These are phyloP conservation scores for Meyerozyma elateridarum DNA, from an alignment of 1,139 yeast genomes.

Conservation along the genomic window DNA sequence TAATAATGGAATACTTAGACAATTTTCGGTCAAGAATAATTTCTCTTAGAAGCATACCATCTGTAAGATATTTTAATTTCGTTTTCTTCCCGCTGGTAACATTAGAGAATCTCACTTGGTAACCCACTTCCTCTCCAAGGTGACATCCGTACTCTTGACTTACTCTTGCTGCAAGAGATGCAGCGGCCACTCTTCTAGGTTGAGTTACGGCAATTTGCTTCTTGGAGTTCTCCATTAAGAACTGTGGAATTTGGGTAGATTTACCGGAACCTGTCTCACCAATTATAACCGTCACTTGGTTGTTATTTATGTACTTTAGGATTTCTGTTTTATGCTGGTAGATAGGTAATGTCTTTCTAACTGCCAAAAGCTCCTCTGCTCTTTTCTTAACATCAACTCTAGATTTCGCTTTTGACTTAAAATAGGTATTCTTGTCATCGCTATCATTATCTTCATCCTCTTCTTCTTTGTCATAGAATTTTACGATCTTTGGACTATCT, in stretches of 20 bases:
- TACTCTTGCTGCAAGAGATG: conserved; percentile 88
- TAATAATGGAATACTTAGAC: conserved; percentile 64
- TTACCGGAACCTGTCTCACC: conserved; percentile 99
- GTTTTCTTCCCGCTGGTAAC: conserved; percentile 42
- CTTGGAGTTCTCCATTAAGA: conserved; percentile 50
- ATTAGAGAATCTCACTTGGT: conserved; percentile 77
- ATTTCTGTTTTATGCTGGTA: conserved; percentile 67
- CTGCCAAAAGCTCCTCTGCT: conserved; percentile 44
- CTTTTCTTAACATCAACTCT: conserved; percentile 27
- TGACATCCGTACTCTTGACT: conserved; percentile 79
- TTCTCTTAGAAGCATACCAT: conserved; percentile 95
- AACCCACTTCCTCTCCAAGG: conserved; percentile 86
- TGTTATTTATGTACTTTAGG: conserved; percentile 46
- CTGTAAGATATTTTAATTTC: conserved; percentile 80
- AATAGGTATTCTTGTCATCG: conserved; percentile 23
- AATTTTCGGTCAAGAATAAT: conserved; percentile 71
- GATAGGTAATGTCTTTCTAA: conserved; percentile 66
- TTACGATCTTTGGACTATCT: conserved; percentile 6
- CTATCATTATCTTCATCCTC: conserved; percentile 22
- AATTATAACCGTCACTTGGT: conserved; percentile 73
- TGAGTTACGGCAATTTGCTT: conserved; percentile 86
- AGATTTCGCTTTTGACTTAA: conserved; percentile 11
- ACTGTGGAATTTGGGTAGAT: conserved; percentile 96
- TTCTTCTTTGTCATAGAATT: conserved; percentile 12
- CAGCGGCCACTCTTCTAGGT: conserved; percentile 97